Percentiles rank a stretch among this genome's conserved stretches.
phyloP scores from a whole-genome alignment of 1,284 basidiomycete genomes.

The Stygiomarasmius scandens region DNA sequence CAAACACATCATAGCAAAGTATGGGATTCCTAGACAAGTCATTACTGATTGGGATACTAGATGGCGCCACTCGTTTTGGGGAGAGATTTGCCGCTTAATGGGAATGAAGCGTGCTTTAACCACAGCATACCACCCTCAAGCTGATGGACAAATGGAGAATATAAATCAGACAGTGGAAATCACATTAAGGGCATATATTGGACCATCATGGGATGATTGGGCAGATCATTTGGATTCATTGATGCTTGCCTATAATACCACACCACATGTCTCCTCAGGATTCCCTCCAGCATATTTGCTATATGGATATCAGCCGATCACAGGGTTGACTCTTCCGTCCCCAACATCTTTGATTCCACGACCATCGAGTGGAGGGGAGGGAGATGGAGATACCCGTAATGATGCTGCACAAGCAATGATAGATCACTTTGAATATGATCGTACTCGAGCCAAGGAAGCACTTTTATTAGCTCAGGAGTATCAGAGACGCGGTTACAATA shows the following conservation, averaged over 20 bases:
- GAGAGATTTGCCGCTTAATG: constrained; percentile 20
- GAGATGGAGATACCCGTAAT: not conserved
- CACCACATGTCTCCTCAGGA: constrained; percentile 23
- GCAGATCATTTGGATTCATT: constrained; percentile 20
- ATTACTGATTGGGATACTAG: constrained; percentile 1
- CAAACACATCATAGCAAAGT: constrained; percentile 27
- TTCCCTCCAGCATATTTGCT: constrained; percentile 28
- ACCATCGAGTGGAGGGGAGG: not conserved
- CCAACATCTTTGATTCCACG: not conserved
- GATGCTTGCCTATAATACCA: constrained; percentile 25
- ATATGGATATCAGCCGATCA: constrained; percentile 24
- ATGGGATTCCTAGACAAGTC: constrained; percentile 26
- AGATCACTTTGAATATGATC: constrained; percentile 21
- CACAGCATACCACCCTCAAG: constrained; percentile 35
- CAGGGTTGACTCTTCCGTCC: constrained; percentile 15
- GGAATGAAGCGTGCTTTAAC: constrained; percentile 16
- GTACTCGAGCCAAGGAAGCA: constrained; percentile 24
- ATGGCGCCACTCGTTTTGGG: constrained; percentile 10
- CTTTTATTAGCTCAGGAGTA: constrained; percentile 22
- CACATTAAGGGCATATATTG: constrained; percentile 26
- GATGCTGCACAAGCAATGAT: constrained; percentile 21
- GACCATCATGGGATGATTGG: constrained; percentile 21
- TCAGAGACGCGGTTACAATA: constrained; percentile 25
- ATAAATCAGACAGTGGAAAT: constrained; percentile 35
- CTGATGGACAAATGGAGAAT: constrained; percentile 34